Conservation (phyloP, 2,329 filamentous ascomycete genomes). For the Phoma sp. region DNA sequence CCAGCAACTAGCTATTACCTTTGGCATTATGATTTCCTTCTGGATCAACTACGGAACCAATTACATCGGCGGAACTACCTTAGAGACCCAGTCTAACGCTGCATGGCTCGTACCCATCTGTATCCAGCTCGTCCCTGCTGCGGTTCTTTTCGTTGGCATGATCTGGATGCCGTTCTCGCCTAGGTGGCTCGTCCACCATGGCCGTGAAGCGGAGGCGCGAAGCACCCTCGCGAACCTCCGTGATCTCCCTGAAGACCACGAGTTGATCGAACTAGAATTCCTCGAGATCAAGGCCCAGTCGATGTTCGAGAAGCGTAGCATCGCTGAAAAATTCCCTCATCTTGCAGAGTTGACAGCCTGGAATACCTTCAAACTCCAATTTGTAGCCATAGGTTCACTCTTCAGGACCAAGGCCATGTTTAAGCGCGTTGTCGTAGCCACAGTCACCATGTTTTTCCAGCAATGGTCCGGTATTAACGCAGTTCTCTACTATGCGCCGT, state of each 20-base stretch:
- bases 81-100: conserved; percentile 64
- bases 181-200: conserved; percentile 76
- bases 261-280: conserved; percentile 76
- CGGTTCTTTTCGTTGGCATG: conserved; percentile 73
- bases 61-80: conserved; percentile 64
- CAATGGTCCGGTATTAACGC: conserved; percentile 57
- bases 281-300: conserved; percentile 84
- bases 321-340: conserved; percentile 70
- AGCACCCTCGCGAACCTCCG: conserved; percentile 70
- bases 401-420: conserved; percentile 73
- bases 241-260: conserved; percentile 66
- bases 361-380: conserved; percentile 67
- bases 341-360: conserved; percentile 64
- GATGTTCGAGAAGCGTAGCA: conserved; percentile 76
- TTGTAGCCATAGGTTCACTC: conserved; percentile 69
- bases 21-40: conserved; percentile 51
- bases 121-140: conserved; percentile 72
- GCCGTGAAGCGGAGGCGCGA: conserved; percentile 72
- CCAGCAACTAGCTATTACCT: conserved; percentile 67
- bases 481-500: conserved; percentile 58
- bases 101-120: conserved; percentile 79
- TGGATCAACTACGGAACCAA: conserved; percentile 52
- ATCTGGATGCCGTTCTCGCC: conserved; percentile 82
- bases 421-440: conserved; percentile 69
- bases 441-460: conserved; percentile 57